Base-by-base conservation (phyloP, 768 basidiomycete species). In the Udeniomyces megalosporus region DNA sequence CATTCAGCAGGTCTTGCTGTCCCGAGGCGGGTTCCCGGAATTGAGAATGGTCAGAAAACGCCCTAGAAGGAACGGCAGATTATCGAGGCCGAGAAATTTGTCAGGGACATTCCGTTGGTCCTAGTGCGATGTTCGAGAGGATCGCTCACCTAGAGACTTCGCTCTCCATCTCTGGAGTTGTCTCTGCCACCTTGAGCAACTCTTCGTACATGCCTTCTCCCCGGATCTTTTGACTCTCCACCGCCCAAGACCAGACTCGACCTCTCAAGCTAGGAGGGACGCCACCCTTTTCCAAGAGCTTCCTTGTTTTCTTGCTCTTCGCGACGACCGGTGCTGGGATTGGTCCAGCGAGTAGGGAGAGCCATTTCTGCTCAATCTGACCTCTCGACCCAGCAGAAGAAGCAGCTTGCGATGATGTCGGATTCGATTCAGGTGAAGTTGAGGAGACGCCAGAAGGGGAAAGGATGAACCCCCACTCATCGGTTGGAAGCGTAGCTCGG, bases 301-400 rank as follows among this genome's bases (percentile, higher is more conserved):
- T 65, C 47, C 54, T 59, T 4, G 38, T 49, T 47, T 60, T 65
- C 46, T 65, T 65, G 63, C 51, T 52, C 58, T 65, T 65, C 4
- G 44, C 56, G 15, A 54, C 32, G 2, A 45, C 44, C 5, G 51
- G 31, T 26, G 38, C 38, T 8, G 38, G 38, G 8, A 8, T 17
- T 8, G 38, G 17, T 17, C 38, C 38, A 54, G 35, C n/a, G 61
- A 44, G n/a, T 54, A 49, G 2, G 61, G 17, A 5, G 54, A 47
- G 47, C 77, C 50, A 42, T 47, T 54, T 61, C 45, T 54, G 52
- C 32, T 61, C 59, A 6, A 52, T 22, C 2, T 20, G 17, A 14
- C 52, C 38, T 8, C 38, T 8, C 17, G 17, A 42, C 8, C 10
- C 38, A 17, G 38, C 38, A 17, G 38, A 8, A 17, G 38, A 42